Evolutionary conservation across 768 basidiomycete genomes (phyloP), one percentile per base, ranked within the genome.

Genomic region (Hypholoma fasciculare): DNA sequence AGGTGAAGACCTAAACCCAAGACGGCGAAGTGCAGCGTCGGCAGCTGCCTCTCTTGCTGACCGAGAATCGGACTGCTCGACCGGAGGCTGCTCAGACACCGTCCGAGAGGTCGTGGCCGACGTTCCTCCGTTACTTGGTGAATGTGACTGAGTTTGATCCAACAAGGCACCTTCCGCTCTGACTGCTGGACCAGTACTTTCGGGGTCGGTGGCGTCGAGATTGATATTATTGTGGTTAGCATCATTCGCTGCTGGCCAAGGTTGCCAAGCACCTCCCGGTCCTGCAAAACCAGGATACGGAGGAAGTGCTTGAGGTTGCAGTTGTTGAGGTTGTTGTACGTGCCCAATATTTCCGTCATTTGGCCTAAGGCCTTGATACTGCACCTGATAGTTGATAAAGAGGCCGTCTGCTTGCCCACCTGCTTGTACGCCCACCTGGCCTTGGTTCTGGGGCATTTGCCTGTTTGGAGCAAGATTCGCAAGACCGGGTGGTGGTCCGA

Each of bases 371-470:
- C 70, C 23, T 23, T 27, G 65, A 63, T 82, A 83, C 61, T 85
- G 85, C 9, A 88, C 82, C 57, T 85, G 83, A 63, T 88, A 87
- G 56, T 86, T 83, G 55, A 86, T 82, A 26, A 82, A 74, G n/a
- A 86, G 77, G 11, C 80, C 80, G 36, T 75, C 69, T 19, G 66
- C 62, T 44, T 54, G 52, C 6, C 42, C 52, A 9, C 26, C 52
- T 16, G 36, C 44, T 44, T 77, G 42, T 2, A 27, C 52, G 26
- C 17, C 72, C 78, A 37, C 74, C 75, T 27, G 72, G 8, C 65
- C 72, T 53, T 67, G 71, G 43, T 67, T 65, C 40, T 61, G 68
- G 19, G 20, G 54, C 23, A 49, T 26, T 55, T 62, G 67, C 27
- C 62, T 65, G 58, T 61, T 60, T 49, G 43, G 42, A 27, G 16